Percentiles rank a stretch among this genome's conserved stretches.
Conservation (phyloP, 306 rosid genomes). For the Cajanus cajan region DNA sequence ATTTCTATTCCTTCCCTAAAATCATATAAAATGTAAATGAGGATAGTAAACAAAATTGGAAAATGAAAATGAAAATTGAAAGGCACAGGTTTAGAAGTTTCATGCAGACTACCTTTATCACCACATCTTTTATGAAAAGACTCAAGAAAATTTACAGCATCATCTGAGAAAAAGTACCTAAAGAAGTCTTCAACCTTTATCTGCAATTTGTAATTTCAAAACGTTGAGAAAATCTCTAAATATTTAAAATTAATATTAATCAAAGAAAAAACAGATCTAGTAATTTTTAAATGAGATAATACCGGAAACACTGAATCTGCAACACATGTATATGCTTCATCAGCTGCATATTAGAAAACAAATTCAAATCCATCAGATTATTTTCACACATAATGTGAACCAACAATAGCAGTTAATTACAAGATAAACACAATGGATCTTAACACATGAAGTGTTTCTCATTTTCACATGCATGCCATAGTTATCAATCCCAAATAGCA, state of each 20-base stretch:
- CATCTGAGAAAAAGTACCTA: conserved; percentile 71
- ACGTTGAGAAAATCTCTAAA: conserved; percentile 14
- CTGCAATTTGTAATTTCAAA: conserved; percentile 58
- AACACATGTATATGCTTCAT: conserved; percentile 70
- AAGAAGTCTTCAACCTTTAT: conserved; percentile 85
- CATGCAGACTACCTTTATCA: conserved; percentile 72
- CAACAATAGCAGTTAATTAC: neutral
- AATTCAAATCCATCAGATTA: conserved; percentile 33
- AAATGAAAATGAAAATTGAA: conserved; percentile 23
- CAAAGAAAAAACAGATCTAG: neutral
- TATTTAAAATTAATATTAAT: conserved; percentile 4
- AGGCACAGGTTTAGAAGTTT: conserved; percentile 7
- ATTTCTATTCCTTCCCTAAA: conserved; percentile 15
- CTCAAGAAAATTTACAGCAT: conserved; percentile 54
- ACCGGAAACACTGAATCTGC: conserved; percentile 89
- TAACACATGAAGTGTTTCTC: conserved; percentile 2
- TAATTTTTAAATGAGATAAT: conserved; percentile 34
- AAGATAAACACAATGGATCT: conserved; percentile 14
- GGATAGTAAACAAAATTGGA: neutral
- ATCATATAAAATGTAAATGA: conserved; percentile 10
- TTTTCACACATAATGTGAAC: neutral
- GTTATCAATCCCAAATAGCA: neutral
- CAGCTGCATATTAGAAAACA: conserved; percentile 59
- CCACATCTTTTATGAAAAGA: conserved; percentile 76
- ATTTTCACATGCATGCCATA: neutral